These are phyloP conservation scores for Lachancea sp. DNA, from an alignment of 805 yeast species.

Conservation along the genomic window DNA sequence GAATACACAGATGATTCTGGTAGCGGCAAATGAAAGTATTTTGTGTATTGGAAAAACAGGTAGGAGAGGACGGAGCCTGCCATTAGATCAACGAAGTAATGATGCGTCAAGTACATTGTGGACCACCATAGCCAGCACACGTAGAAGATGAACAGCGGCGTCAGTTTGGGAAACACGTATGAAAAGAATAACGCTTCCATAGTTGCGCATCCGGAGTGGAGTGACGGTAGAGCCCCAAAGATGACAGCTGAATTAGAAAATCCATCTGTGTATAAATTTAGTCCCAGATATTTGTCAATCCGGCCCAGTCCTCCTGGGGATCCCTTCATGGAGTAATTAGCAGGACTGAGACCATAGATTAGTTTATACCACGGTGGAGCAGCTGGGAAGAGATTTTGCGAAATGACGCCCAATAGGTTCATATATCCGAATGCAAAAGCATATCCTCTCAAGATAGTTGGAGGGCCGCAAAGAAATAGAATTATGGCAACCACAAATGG, in stretches of 20 bases:
- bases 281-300: slow-evolving; percentile 70
- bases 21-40: slow-evolving; percentile 61
- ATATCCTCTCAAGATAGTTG: slow-evolving; percentile 72
- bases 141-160: slow-evolving; percentile 63
- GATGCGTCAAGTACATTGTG: slow-evolving; percentile 96
- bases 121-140: slow-evolving; percentile 98
- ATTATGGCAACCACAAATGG: slow-evolving; percentile 82
- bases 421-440: slow-evolving; percentile 93
- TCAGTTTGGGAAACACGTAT: slow-evolving; percentile 69
- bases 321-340: slow-evolving; percentile 85
- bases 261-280: slow-evolving; percentile 75
- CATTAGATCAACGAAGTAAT: slow-evolving; percentile 86
- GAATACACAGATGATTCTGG: slow-evolving; percentile 48
- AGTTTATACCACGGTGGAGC: slow-evolving; percentile 98
- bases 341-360: slow-evolving; percentile 79
- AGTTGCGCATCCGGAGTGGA: slow-evolving; percentile 91
- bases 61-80: slow-evolving; percentile 88
- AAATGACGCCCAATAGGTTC: slow-evolving; percentile 79
- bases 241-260: slow-evolving; percentile 85
- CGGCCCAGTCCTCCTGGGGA: slow-evolving; percentile 94
- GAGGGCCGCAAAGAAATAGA: slow-evolving; percentile 85
- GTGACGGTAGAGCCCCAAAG: slow-evolving; percentile 84
- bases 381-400: slow-evolving; percentile 80
- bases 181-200: slow-evolving; percentile 85
- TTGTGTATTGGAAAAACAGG: slow-evolving; percentile 61